Evolutionary conservation across 1,284 basidiomycete genomes (phyloP).

Genomic region (Kwoniella shivajii): DNA sequence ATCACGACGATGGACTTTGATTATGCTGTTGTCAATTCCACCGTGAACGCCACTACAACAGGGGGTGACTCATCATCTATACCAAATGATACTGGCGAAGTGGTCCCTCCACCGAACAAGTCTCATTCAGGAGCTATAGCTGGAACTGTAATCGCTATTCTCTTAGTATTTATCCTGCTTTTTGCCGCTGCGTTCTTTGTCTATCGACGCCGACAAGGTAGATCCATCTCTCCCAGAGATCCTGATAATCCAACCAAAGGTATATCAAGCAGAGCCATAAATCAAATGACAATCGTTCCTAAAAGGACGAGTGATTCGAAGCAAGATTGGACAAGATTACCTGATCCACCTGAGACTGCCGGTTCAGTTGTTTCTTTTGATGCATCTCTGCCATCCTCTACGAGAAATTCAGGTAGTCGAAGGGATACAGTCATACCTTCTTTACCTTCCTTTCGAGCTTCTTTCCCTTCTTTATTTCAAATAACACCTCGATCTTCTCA

Average conservation of each 20-base stretch:
- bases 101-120: neutral
- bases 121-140: neutral
- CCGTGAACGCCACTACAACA: constrained; percentile 1
- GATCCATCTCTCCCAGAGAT: neutral
- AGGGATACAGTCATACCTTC: constrained; percentile 5
- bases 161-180: neutral
- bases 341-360: neutral
- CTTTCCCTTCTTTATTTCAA: neutral
- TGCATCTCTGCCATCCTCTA: neutral
- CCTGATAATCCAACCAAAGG: neutral
- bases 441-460: constrained; percentile 1
- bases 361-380: neutral
- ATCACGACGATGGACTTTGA: constrained; percentile 20
- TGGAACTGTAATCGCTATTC: neutral
- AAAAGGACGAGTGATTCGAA: neutral
- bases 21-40: constrained; percentile 21
- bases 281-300: neutral
- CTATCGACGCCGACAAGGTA: neutral
- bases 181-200: neutral
- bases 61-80: neutral
- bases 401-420: neutral
- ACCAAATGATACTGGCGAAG: neutral
- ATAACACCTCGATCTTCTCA: neutral
- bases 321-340: neutral
- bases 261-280: neutral